Evolutionary conservation across 108 stramenopile species (phyloP), one percentile per base, ranked within the genome.

Genomic region (Discostella pseudostelligera): DNA sequence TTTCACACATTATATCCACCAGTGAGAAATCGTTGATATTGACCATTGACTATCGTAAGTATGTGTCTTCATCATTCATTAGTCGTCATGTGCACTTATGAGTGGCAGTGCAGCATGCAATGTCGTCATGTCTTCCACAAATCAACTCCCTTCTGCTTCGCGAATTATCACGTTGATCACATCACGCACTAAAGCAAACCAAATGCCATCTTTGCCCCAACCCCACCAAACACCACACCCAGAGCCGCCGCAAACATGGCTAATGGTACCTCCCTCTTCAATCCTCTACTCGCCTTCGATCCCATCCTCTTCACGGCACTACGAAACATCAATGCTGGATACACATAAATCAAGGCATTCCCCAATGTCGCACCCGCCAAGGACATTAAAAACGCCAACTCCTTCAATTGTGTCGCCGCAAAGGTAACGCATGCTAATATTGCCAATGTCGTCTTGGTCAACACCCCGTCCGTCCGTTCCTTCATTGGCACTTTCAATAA

Each of bases 361-460:
- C 92, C 95, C n/a, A 97, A 59, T 28, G 91, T 76, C 3, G 95
- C 96, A 8, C 96, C 96, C 25, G 88, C 87, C 26, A 97, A 87
- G 28, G 86, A 86, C 58, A 82, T 79, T 58, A 88, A 82, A 69
- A 88, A 88, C 2, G 86, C 83, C 37, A 92, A 70, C 55, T 92
- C 90, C 56, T 74, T 86, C 71, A 92, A 62, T 24, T 74, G 47
- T 2, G 83, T 69, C 21, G 90, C 90, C 25, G 80, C 26, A 8
- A 68, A 21, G 10, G 90, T 92, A 49, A 92, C 76, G 2, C 72
- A 62, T 12, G 76, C 53, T 37, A 89, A 57, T 25, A 87, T 70
- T 9, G 55, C 74, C 19, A 86, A 8, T 0, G 85, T 81, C 1
- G 83, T 58, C 29, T 69, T 76, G 26, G 68, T 89, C 11, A 86